A percentile compares a stretch with the other conserved stretches of the same genome.
These are phyloP conservation scores for Dentiscutata heterogama DNA, from an alignment of 371 early-diverging fungal species.

Conservation along the genomic window DNA sequence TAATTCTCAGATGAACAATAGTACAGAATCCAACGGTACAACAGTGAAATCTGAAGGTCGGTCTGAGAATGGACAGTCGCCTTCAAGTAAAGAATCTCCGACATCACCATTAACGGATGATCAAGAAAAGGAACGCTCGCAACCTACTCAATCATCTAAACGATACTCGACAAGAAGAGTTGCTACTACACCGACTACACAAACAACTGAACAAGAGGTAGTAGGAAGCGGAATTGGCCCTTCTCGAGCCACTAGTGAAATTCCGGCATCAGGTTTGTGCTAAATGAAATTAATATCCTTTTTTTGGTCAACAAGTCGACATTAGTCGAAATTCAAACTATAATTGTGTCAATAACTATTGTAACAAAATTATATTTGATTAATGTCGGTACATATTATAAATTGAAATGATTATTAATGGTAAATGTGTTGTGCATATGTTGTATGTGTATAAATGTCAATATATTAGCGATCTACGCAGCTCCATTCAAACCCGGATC, in stretches of 20 bases:
- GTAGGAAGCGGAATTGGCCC: not conserved
- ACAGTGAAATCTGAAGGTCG: not conserved
- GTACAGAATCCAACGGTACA: not conserved
- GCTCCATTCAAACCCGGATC: constrained; percentile 35
- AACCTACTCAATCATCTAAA: constrained; percentile 30
- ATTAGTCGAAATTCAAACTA: not conserved
- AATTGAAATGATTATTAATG: not conserved
- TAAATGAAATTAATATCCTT: not conserved
- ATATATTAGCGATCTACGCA: constrained; percentile 36
- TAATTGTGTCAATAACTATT: not conserved
- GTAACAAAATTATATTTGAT: constrained; percentile 1
- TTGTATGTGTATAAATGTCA: not conserved
- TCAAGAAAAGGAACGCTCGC: constrained; percentile 15
- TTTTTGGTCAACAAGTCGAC: not conserved
- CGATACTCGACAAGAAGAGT: constrained; percentile 39
- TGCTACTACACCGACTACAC: constrained; percentile 4
- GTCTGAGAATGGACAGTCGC: not conserved
- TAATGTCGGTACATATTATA: not conserved
- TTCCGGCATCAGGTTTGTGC: constrained; percentile 40
- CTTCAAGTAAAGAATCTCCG: not conserved
- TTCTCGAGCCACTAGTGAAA: constrained; percentile 19
- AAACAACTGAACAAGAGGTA: no score
- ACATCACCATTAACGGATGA: not conserved
- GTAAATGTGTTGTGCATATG: not conserved
- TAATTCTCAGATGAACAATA: not conserved